phyloP scores from a whole-genome alignment of 805 yeast species.

The Lachancea dasiensis region DNA sequence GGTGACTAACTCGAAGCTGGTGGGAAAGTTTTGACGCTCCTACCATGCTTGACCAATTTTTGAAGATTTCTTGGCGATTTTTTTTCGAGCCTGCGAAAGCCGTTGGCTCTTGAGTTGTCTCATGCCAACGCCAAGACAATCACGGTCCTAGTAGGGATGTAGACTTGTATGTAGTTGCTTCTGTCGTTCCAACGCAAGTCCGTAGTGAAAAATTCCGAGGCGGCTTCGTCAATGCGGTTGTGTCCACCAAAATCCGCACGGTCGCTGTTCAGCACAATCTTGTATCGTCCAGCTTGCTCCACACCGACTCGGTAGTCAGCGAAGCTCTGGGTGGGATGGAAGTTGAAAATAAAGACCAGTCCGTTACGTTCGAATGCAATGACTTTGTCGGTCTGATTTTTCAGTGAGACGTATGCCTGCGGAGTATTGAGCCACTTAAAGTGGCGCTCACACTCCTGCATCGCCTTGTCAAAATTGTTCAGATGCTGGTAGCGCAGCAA shows the following conservation, averaged over 20 bases:
- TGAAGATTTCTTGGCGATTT: too few species aligned
- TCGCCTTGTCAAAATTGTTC: conserved; percentile 75
- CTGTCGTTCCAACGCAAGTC: conserved; percentile 78
- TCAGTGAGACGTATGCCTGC: conserved; percentile 79
- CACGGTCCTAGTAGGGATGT: conserved; percentile 73
- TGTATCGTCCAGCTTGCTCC: conserved; percentile 69
- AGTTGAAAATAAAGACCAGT: conserved; percentile 78
- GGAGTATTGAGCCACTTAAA: conserved; percentile 69
- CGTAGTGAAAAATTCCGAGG: conserved; percentile 58
- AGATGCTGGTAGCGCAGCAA: conserved; percentile 72
- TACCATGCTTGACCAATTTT: too few species aligned
- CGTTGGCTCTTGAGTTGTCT: too few species aligned
- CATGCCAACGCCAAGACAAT: conserved; percentile 46
- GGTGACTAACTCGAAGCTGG: too few species aligned
- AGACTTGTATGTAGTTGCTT: conserved; percentile 66
- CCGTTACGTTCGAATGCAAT: conserved; percentile 86
- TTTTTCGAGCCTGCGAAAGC: too few species aligned
- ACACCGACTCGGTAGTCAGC: conserved; percentile 90
- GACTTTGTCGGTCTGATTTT: conserved; percentile 84
- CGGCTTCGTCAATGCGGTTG: conserved; percentile 53
- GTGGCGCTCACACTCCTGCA: conserved; percentile 69
- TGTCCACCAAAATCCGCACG: conserved; percentile 74
- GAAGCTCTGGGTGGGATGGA: conserved; percentile 79
- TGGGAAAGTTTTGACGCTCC: too few species aligned
- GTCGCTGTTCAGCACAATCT: conserved; percentile 72